These are phyloP conservation scores for Lasiodiplodia sp. DNA, from an alignment of 2,329 filamentous ascomycete species.

Conservation along the genomic window DNA sequence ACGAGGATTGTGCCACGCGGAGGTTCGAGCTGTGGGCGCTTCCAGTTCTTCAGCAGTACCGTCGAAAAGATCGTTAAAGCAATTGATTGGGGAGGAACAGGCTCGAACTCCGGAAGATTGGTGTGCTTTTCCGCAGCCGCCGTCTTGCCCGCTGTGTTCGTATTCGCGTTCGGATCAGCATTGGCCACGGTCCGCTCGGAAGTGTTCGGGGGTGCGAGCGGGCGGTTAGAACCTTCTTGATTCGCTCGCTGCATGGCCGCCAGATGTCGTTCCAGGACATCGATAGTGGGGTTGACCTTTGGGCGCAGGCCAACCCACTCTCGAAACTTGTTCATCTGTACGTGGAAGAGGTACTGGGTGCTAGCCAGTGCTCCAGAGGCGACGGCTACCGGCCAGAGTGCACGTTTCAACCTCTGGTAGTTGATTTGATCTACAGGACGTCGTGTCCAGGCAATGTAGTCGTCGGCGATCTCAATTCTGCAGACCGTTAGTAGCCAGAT, in stretches of 20 bases:
- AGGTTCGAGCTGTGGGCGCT: slow-evolving; percentile 42
- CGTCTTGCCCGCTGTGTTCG: slow-evolving; percentile 11
- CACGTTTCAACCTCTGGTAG: slow-evolving; percentile 47
- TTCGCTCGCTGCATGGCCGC: slow-evolving; percentile 28
- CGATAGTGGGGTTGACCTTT: slow-evolving; percentile 28
- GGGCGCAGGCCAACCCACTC: slow-evolving; percentile 46
- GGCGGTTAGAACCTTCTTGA: slow-evolving; percentile 16
- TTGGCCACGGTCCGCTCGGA: slow-evolving; percentile 13
- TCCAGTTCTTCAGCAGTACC: slow-evolving; percentile 32
- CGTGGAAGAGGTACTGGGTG: slow-evolving; percentile 42
- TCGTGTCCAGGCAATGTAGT: slow-evolving; percentile 47
- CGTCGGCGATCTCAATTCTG: slow-evolving; percentile 46
- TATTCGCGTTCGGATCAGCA: slow-evolving; percentile 1
- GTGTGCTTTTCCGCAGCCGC: slow-evolving; percentile 27
- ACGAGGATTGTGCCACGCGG: slow-evolving; percentile 56
- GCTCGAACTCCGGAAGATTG: slow-evolving; percentile 24
- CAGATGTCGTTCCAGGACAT: slow-evolving; percentile 15
- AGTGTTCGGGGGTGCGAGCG: slow-evolving; percentile 14
- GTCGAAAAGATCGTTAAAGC: slow-evolving; percentile 28
- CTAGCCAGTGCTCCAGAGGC: slow-evolving; percentile 45
- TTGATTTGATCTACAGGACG: slow-evolving; percentile 42
- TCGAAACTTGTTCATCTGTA: slow-evolving; percentile 46
- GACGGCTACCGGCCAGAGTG: slow-evolving; percentile 48
- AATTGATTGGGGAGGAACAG: slow-evolving; percentile 26
- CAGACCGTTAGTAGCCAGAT: slow-evolving; percentile 38